Evolutionary conservation across 306 rosid genomes (phyloP).

Genomic region (Adenanthera pavonina): DNA sequence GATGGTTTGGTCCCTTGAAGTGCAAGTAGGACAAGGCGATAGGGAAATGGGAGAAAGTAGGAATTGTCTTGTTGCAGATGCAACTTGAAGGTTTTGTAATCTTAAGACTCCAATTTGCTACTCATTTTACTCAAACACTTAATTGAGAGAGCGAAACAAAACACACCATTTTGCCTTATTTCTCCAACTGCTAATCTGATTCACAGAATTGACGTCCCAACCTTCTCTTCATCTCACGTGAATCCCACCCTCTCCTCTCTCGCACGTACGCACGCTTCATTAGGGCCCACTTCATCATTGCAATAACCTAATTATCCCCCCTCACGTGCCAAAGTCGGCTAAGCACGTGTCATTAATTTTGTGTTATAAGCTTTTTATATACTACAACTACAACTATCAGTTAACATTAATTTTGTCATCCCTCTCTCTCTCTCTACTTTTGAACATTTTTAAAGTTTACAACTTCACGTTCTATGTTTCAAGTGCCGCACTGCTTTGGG

Average conservation of each 20-base stretch:
- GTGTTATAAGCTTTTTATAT: neutral
- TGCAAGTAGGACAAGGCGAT: slow-evolving; percentile 50
- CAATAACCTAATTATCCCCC: slow-evolving; percentile 44
- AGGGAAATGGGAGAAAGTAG: slow-evolving; percentile 43
- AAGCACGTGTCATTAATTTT: slow-evolving; percentile 48
- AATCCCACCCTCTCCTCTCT: slow-evolving; percentile 64
- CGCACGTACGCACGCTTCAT: slow-evolving; percentile 54
- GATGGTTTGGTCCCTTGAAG: slow-evolving; percentile 47
- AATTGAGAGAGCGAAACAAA: slow-evolving; percentile 53
- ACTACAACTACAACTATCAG: too few relatives aligned
- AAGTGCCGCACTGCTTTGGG: slow-evolving; percentile 62
- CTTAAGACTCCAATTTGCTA: slow-evolving; percentile 35
- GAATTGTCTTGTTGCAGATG: slow-evolving; percentile 43
- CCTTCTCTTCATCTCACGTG: slow-evolving; percentile 70
- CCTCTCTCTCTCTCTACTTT: slow-evolving; percentile 6
- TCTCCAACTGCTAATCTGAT: slow-evolving; percentile 70
- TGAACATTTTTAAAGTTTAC: slow-evolving; percentile 48
- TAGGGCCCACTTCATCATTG: slow-evolving; percentile 49
- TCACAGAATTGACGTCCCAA: slow-evolving; percentile 63
- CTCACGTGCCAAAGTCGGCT: slow-evolving; percentile 66
- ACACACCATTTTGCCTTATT: slow-evolving; percentile 37
- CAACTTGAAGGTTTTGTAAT: slow-evolving; percentile 30
- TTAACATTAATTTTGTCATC: slow-evolving; percentile 28
- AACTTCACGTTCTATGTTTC: slow-evolving; percentile 56
- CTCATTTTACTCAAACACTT: slow-evolving; percentile 50